Conservation (phyloP, 2,329 filamentous ascomycete species). For the Didymella segeticola region DNA sequence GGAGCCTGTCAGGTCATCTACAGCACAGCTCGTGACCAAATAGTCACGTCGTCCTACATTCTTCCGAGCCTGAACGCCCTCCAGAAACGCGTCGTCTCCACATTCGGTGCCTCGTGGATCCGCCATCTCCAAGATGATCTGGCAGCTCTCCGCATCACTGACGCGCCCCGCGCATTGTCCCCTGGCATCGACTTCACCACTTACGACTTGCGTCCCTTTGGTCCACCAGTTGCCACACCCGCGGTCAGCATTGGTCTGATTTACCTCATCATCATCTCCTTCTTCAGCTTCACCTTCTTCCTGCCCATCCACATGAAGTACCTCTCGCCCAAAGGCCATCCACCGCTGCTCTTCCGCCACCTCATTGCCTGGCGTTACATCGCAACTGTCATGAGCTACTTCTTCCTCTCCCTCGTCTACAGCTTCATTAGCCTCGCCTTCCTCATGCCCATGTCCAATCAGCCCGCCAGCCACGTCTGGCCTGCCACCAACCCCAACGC, state of each 20-base stretch:
- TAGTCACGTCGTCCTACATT: conserved; percentile 60
- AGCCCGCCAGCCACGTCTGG: conserved; percentile 52
- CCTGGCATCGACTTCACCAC: conserved; percentile 63
- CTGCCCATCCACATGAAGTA: conserved; percentile 68
- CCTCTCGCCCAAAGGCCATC: conserved; percentile 61
- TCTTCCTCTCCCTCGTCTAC: conserved; percentile 68
- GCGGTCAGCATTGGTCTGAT: conserved; percentile 69
- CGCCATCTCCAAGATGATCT: conserved; percentile 17
- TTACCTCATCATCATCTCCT: conserved; percentile 71
- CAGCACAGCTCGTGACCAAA: conserved; percentile 64
- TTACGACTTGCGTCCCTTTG: conserved; percentile 66
- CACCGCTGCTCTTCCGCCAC: conserved; percentile 64
- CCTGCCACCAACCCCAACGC: conserved; percentile 58
- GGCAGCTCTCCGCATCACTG: conserved; percentile 47
- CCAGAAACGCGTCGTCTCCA: conserved; percentile 51
- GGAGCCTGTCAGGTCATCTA: conserved; percentile 65
- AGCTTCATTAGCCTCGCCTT: conserved; percentile 68
- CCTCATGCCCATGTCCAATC: conserved; percentile 64
- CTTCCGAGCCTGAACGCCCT: conserved; percentile 58
- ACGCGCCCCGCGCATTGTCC: conserved; percentile 60
- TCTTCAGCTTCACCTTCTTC: conserved; percentile 71
- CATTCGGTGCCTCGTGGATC: conserved; percentile 58
- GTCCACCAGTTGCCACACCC: conserved; percentile 61
- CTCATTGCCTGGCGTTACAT: conserved; percentile 65
- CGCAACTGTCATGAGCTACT: conserved; percentile 64